Evolutionary conservation across 768 basidiomycete genomes (phyloP).

Genomic region (Dioszegia crocea): DNA sequence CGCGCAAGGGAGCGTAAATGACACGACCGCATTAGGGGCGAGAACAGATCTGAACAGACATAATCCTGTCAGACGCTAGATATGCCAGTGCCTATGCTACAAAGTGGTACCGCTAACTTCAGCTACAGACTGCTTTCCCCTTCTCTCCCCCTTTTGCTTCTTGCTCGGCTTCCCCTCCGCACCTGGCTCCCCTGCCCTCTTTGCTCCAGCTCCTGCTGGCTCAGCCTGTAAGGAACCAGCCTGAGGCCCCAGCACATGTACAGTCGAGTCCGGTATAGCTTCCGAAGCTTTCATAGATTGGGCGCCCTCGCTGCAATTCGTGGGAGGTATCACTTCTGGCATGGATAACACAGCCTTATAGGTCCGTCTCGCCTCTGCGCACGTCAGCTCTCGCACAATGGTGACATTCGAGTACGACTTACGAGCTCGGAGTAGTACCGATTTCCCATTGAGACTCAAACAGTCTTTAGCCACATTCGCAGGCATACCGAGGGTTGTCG

Average conservation of each 20-base stretch:
- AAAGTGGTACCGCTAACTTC: too few species aligned
- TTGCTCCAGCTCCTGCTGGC: neutral
- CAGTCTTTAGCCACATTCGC: conserved; percentile 47
- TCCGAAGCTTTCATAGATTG: too few species aligned
- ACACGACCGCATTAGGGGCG: too few species aligned
- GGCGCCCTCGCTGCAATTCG: neutral
- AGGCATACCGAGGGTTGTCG: conserved; percentile 46
- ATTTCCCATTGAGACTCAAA: conserved; percentile 29
- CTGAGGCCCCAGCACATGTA: too few species aligned
- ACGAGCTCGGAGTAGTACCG: conserved; percentile 46
- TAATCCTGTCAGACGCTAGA: too few species aligned
- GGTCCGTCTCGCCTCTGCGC: conserved; percentile 38
- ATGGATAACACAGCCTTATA: conserved; percentile 42
- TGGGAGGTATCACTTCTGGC: conserved; percentile 30
- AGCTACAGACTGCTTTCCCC: neutral
- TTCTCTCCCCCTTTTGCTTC: neutral
- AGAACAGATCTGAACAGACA: too few species aligned
- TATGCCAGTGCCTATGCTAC: too few species aligned
- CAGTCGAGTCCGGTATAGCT: too few species aligned
- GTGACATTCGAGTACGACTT: conserved; percentile 6
- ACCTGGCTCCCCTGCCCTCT: neutral
- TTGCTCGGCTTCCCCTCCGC: neutral
- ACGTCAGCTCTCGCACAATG: neutral
- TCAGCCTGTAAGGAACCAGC: neutral
- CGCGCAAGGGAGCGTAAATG: too few species aligned